A percentile compares a stretch with the other conserved stretches of the same genome.
Conservation (phyloP, 176 grass and related monocot genomes). For the Eremochloa ophiuroides region DNA sequence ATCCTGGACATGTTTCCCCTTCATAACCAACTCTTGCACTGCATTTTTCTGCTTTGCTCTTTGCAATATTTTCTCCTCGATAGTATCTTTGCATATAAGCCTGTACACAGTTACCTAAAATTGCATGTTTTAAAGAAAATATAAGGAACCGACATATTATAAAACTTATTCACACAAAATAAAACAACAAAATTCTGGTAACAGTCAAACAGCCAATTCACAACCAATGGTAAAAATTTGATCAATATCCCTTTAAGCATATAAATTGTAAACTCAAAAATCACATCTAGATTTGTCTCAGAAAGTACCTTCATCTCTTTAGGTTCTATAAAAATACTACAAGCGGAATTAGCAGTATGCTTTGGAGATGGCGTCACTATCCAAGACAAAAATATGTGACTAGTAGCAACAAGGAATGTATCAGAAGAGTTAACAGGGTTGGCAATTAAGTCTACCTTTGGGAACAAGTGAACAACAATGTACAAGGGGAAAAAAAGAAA, state of each 20-base stretch:
- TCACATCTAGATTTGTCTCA: not conserved
- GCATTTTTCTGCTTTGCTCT: conserved; percentile 97
- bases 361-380: not conserved
- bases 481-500: not conserved
- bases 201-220: not conserved
- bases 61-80: conserved; percentile 98
- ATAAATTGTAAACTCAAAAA: not conserved
- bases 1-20: conserved; percentile 87
- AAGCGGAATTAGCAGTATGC: not conserved
- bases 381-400: not conserved
- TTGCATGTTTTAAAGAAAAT: conserved; percentile 36
- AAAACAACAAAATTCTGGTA: not conserved
- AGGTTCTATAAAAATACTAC: not conserved
- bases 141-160: conserved; percentile 6
- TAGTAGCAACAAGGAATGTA: not conserved
- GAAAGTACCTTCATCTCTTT: not conserved
- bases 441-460: not conserved
- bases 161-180: not conserved
- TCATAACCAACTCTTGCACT: conserved; percentile 98
- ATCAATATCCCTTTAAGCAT: not conserved
- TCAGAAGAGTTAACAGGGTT: not conserved
- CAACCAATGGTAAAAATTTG: not conserved
- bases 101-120: conserved; percentile 94
- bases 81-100: conserved; percentile 98
- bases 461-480: not conserved